A percentile compares a stretch with the other conserved stretches of the same genome.
Conservation (phyloP, 2,329 filamentous ascomycete genomes). For the Colletotrichum tropicicola region DNA sequence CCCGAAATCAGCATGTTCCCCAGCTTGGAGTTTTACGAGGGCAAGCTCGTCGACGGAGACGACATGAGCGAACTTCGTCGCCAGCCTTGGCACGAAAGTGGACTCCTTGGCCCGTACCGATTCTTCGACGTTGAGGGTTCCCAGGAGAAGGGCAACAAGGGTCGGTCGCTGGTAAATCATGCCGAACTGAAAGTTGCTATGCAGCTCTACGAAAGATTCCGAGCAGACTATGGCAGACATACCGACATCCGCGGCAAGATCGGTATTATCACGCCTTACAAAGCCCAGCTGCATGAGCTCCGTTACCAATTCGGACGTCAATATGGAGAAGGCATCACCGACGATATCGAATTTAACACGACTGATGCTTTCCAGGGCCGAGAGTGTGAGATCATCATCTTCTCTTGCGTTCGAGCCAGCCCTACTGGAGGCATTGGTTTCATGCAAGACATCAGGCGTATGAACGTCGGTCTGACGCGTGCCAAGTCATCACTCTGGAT, state of each 20-base stretch:
- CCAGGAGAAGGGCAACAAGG: conserved; percentile 81
- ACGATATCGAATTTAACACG: conserved; percentile 95
- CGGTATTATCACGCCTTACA: conserved; percentile 98
- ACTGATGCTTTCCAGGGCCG: conserved; percentile 98
- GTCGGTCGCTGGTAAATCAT: conserved; percentile 89
- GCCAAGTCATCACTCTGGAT: conserved; percentile 98
- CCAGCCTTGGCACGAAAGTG: conserved; percentile 86
- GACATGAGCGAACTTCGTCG: conserved; percentile 81
- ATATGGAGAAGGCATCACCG: conserved; percentile 80
- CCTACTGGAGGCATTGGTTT: conserved; percentile 97
- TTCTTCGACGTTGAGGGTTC: conserved; percentile 97
- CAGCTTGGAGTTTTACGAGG: conserved; percentile 91
- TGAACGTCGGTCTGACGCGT: conserved; percentile 98
- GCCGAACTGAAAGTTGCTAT: conserved; percentile 89
- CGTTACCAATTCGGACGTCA: conserved; percentile 76
- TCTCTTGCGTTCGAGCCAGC: conserved; percentile 95
- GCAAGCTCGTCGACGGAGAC: conserved; percentile 82
- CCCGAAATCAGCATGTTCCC: conserved; percentile 94
- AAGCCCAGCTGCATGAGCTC: conserved; percentile 86
- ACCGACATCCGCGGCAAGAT: conserved; percentile 84
- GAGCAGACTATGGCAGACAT: conserved; percentile 69
- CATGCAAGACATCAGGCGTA: conserved; percentile 96
- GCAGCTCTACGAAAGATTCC: conserved; percentile 83
- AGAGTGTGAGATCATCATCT: conserved; percentile 98
- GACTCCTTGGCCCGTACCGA: conserved; percentile 87